Evolutionary conservation across 495 filamentous ascomycete species (phyloP), one percentile per base, ranked within the genome.

Genomic region (Penicillium argentinense): DNA sequence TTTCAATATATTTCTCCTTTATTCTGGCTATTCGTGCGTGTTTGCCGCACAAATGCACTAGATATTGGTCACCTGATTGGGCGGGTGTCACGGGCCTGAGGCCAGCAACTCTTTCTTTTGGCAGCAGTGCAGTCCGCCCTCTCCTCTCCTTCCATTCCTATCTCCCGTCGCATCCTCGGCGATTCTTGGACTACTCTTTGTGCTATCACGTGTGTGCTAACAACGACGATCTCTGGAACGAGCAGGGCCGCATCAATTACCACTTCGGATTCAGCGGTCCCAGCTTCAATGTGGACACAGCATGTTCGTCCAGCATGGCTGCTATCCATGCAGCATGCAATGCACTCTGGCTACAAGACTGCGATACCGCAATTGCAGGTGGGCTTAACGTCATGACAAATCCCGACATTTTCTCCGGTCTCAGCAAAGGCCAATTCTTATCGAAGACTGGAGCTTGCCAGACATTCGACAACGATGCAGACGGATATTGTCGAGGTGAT

Each of bases 221-320:
- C n/a, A n/a, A n/a, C n/a, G n/a, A n/a, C n/a, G n/a, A n/a, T n/a
- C n/a, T n/a, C n/a, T n/a, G n/a, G n/a, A n/a, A n/a, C 12, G 29
- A 13, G 7, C 29, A 32, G 29, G 84, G 56, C 5, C 75, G 75
- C 42, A 81, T 82, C 57, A 47, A 51, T 9, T 51, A 51, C 24
- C 32, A 34, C 16, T 83, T 87, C 49, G 80, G 78, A 22, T 86
- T 84, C 55, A 78, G 73, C 29, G 88, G 87, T 2, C 85, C 85
- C 1, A 86, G 81, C 38, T 78, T 82, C 61, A 84, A 75, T 52
- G 73, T 90, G 24, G 88, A 92, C 53, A 88, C 87, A 0, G 88
- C 87, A 12, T 92, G 88, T 56, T 87, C 84, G 12, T 87, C 80
- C 0, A 64, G 64, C 24, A 18, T 82, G 73, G 47, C 73, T 78